Base-by-base conservation (phyloP, 2,329 filamentous ascomycete species). In the Botryotinia convoluta region DNA sequence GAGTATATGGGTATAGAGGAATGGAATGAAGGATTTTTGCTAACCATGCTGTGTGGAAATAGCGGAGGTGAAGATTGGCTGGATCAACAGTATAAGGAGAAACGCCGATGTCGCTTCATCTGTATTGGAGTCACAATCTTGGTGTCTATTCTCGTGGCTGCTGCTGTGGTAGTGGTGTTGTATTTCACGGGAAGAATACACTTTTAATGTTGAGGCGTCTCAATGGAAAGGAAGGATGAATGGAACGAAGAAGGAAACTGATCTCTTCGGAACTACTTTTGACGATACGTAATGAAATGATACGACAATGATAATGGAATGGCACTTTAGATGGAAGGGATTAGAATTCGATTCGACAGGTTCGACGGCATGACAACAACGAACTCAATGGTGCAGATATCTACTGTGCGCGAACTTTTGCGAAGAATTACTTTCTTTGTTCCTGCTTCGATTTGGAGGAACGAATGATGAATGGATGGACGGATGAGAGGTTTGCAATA, bases 31-130 rank as follows among this genome's bases (percentile, higher is more conserved):
- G 42, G 29, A 26, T 35, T 48, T 60, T 54, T 26, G 63, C 29
- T 51, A 51, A 62, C 57, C 20, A 39, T 68, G 32, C 42, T 70
- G 48, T 73, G 59, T 68, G 57, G n/a, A 51, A 45, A 73, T 72
- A 80, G 65, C n/a, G 65, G 48, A 42, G 48, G 78, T 16, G 75
- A 80, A 59, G 78, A 80, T 59, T 81, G 80, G 80, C 73, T 81
- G 42, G 71, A 71, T n/a, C 78, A 79, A 74, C 80, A 81, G 74
- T 76, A 74, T 26, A 77, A 74, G 54, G 77, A 81, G 70, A 79
- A 79, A 77, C 71, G 79, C 35, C 74, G 76, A 44, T 80, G 77
- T 63, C 75, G 76, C 48, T 69, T 73, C n/a, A 73, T 77, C 9
- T 80, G 77, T 48, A 64, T 75, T 18, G 73, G 70, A 32, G 78